These are phyloP conservation scores for Helichrysum umbraculigerum DNA, from an alignment of 129 eudicot genomes.

Conservation along the genomic window DNA sequence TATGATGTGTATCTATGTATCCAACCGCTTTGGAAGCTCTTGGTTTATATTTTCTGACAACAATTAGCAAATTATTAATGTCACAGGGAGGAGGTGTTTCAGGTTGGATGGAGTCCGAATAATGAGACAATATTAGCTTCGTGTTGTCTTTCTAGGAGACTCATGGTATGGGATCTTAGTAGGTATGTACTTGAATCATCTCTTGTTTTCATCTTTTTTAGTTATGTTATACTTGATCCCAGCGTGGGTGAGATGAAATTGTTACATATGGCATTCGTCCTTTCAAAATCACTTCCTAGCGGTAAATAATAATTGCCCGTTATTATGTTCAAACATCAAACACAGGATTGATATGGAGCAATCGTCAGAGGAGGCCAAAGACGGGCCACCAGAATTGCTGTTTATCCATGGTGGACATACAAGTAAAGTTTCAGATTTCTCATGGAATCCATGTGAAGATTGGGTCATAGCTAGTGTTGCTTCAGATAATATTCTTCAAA, in stretches of 20 bases:
- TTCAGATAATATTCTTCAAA: constrained; percentile 84
- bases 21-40: background rate
- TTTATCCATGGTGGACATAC: constrained; percentile 96
- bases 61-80: background rate
- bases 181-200: constrained; percentile 47
- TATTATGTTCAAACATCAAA: background rate
- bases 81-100: constrained; percentile 85
- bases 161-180: constrained; percentile 98
- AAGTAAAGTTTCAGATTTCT: constrained; percentile 79
- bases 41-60: background rate
- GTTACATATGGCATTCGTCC: too few relatives aligned
- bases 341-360: constrained; percentile 82
- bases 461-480: constrained; percentile 96
- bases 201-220: background rate
- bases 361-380: constrained; percentile 78
- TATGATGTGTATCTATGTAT: background rate
- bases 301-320: too few relatives aligned
- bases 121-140: constrained; percentile 92
- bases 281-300: too few relatives aligned
- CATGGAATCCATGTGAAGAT: constrained; percentile 96
- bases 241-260: background rate
- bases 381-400: constrained; percentile 97
- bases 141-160: constrained; percentile 91
- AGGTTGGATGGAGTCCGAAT: constrained; percentile 91
- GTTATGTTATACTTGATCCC: background rate